These are phyloP conservation scores for Suillus subalutaceus DNA, from an alignment of 768 basidiomycete species.

Conservation along the genomic window DNA sequence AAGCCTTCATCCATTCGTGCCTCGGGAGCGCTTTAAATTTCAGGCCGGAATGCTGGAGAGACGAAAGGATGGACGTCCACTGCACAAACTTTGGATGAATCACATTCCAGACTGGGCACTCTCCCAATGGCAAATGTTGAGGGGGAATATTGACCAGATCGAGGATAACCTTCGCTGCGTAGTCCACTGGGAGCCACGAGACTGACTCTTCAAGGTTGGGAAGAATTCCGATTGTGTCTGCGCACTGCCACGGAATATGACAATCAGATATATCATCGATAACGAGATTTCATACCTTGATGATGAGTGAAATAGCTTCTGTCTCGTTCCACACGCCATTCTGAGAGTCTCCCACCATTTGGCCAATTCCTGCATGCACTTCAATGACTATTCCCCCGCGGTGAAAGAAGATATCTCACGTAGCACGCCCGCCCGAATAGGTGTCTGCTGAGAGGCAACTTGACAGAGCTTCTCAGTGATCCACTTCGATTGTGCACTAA, in stretches of 20 bases:
- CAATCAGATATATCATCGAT: neutral
- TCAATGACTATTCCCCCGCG: constrained; percentile 21
- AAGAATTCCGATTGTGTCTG: constrained; percentile 41
- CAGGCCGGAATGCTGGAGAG: constrained; percentile 40
- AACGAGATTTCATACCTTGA: constrained; percentile 25
- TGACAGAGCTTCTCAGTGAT: constrained; percentile 55
- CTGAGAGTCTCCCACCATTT: constrained; percentile 54
- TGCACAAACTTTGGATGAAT: constrained; percentile 18
- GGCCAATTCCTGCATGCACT: constrained; percentile 52
- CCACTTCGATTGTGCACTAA: constrained; percentile 47
- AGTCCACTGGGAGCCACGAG: constrained; percentile 57
- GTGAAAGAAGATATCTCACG: constrained; percentile 18
- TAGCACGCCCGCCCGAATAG: constrained; percentile 22
- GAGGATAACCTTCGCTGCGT: constrained; percentile 47
- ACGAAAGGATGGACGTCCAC: constrained; percentile 45
- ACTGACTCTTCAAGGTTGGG: constrained; percentile 34
- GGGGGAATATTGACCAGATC: constrained; percentile 40
- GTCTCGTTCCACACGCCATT: constrained; percentile 59
- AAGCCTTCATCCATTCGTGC: constrained; percentile 26
- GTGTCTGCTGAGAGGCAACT: constrained; percentile 37
- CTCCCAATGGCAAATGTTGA: neutral
- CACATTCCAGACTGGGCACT: constrained; percentile 28
- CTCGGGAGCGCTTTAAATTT: constrained; percentile 24
- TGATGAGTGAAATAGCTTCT: constrained; percentile 36
- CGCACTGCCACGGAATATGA: constrained; percentile 39